Evolutionary conservation across 805 yeast species (phyloP).

Genomic region (Wilhelminamyces savonicus): DNA sequence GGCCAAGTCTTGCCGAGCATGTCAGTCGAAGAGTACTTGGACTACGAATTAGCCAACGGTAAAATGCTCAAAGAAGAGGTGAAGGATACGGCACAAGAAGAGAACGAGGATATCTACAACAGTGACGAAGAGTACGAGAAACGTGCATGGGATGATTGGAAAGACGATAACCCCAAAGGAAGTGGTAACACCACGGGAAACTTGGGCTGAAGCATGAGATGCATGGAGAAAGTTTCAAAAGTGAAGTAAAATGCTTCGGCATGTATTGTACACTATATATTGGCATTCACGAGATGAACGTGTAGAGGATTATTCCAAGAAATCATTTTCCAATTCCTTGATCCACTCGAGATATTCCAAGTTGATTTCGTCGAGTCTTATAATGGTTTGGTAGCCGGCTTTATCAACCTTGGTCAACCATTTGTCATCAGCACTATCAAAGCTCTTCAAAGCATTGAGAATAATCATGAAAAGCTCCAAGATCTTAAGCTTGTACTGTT

Average conservation of each 20-base stretch:
- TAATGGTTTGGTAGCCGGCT: slow-evolving; percentile 10
- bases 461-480: slow-evolving; percentile 38
- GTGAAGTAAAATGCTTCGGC: too few relatives aligned
- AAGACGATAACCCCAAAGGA: slow-evolving; percentile 79
- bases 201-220: slow-evolving; percentile 20
- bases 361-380: slow-evolving; percentile 22
- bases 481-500: slow-evolving; percentile 30
- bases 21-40: slow-evolving; percentile 88
- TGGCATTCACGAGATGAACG: background rate
- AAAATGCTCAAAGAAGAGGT: slow-evolving; percentile 57
- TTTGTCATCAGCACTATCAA: slow-evolving; percentile 25
- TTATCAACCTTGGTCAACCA: slow-evolving; percentile 26
- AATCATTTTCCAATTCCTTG: slow-evolving; percentile 21
- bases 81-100: slow-evolving; percentile 26
- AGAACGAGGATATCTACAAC: slow-evolving; percentile 57
- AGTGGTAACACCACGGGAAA: slow-evolving; percentile 73
- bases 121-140: slow-evolving; percentile 66
- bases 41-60: slow-evolving; percentile 79
- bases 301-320: background rate
- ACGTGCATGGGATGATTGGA: slow-evolving; percentile 91
- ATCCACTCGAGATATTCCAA: slow-evolving; percentile 32
- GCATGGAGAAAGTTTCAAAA: background rate
- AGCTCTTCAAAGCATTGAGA: slow-evolving; percentile 30
- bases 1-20: slow-evolving; percentile 92
- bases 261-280: background rate